phyloP scores from a whole-genome alignment of 768 basidiomycete species.

The Tricholoma furcatifolium region DNA sequence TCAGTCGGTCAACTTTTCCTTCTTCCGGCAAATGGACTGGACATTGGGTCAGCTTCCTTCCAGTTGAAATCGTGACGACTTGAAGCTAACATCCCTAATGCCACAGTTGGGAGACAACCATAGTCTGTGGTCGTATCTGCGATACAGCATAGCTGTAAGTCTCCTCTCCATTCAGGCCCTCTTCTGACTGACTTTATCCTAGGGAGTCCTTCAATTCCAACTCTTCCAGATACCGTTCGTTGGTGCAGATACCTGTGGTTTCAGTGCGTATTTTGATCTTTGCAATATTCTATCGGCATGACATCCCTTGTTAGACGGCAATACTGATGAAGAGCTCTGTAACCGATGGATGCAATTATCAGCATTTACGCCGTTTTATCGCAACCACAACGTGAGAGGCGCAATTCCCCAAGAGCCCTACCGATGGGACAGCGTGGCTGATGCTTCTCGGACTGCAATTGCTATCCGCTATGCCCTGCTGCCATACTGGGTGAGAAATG shows the following conservation, averaged over 20 bases:
- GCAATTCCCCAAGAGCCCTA: conserved; percentile 80
- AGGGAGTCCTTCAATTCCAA: conserved; percentile 81
- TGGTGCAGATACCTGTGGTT: conserved; percentile 76
- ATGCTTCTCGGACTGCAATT: conserved; percentile 71
- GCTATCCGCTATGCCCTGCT: conserved; percentile 67
- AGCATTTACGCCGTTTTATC: conserved; percentile 79
- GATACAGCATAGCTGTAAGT: conserved; percentile 51
- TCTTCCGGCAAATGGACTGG: conserved; percentile 70
- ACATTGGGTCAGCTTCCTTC: conserved; percentile 54
- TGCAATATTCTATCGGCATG: background rate
- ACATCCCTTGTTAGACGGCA: conserved; percentile 37
- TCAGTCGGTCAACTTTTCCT: conserved; percentile 68
- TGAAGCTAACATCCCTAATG: background rate
- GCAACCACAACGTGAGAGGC: conserved; percentile 70
- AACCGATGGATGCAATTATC: conserved; percentile 87
- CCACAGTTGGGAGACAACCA: conserved; percentile 72
- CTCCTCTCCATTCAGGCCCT: background rate
- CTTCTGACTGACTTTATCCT: conserved; percentile 1
- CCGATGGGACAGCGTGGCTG: conserved; percentile 77
- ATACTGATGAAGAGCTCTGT: conserved; percentile 80
- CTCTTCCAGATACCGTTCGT: conserved; percentile 84
- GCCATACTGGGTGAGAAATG: conserved; percentile 69
- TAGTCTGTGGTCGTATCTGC: conserved; percentile 73
- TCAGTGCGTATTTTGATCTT: conserved; percentile 36
- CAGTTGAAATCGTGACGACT: too few species aligned